Evolutionary conservation across 1,284 basidiomycete genomes (phyloP), one percentile per base, ranked within the genome.

Genomic region (Bjerkandera adusta): DNA sequence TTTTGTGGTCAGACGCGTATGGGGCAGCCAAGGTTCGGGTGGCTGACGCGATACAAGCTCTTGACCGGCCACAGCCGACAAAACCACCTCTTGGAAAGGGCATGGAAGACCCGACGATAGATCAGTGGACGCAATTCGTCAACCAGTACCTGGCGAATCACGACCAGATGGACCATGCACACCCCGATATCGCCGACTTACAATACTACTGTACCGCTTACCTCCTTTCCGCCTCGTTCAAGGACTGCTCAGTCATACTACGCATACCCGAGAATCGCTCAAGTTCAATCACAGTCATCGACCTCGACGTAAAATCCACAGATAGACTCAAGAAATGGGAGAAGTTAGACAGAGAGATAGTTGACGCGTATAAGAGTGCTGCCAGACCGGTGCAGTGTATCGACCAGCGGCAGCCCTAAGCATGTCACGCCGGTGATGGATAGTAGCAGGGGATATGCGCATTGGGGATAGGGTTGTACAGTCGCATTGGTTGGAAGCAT

Each of bases 231-330:
- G 89, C 91, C n/a, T 89, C 89, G 10, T 93, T 97, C 77, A 98
- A 97, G 65, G 95, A 98, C 65, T 97, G 94, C 66, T 96, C 92
- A 2, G 65, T 97, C 47, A 89, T 97, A 52, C 59, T 94, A 32
- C 78, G 73, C 47, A 58, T 83, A 21, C 43, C 43, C n/a, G 46
- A 55, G 16, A 22, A 22, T 3, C 25, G 33, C 22, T 16, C 27
- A 25, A 24, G 30, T 3, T 67, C 67, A 15, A 73, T 89, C 32
- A 83, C 80, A 25, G 68, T 92, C 26, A 91, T 97, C 55, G 94
- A 97, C 64, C 71, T 96, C 36, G 95, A 96, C 67, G 71, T 84
- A 43, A 97, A 98, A 67, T 75, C 79, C 36, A 70, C 89, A 57
- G 63, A 68, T 25, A 78, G 85, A 58, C 60, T 97, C 40, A 62